phyloP scores from a whole-genome alignment of 345 rosid species.

The Combretum micranthum region DNA sequence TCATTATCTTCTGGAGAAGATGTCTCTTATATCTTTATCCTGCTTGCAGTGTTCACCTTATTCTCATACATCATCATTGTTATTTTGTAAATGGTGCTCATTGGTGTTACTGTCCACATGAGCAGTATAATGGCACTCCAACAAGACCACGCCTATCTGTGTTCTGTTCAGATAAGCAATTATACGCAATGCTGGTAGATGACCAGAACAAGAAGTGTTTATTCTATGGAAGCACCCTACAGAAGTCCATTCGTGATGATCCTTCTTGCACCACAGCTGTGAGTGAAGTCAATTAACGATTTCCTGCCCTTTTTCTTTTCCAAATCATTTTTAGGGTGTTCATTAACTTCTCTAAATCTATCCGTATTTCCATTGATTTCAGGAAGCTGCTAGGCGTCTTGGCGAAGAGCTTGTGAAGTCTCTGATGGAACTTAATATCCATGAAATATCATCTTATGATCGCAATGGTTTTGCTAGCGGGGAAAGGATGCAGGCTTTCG shows the following conservation, averaged over 20 bases:
- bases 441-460: constrained; percentile 74
- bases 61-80: neutral
- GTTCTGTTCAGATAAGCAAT: constrained; percentile 82
- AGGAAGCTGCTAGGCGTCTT: constrained; percentile 80
- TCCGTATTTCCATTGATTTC: constrained; percentile 8
- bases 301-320: neutral
- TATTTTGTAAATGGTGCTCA: neutral
- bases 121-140: constrained; percentile 62
- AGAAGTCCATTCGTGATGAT: constrained; percentile 59
- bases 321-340: neutral
- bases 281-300: constrained; percentile 18
- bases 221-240: constrained; percentile 77
- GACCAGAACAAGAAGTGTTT: constrained; percentile 74
- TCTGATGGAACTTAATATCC: constrained; percentile 48
- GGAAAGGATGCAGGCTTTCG: constrained; percentile 83
- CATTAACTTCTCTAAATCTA: neutral
- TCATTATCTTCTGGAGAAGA: too few species aligned
- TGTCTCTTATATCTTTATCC: neutral
- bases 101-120: neutral
- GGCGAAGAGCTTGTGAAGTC: constrained; percentile 81
- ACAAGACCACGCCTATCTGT: constrained; percentile 77
- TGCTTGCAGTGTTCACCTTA: neutral
- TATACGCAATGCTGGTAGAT: constrained; percentile 85
- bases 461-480: constrained; percentile 66
- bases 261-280: constrained; percentile 51